Conservation (phyloP, 441 rosid species). For the Pelargonium fulgidum region DNA sequence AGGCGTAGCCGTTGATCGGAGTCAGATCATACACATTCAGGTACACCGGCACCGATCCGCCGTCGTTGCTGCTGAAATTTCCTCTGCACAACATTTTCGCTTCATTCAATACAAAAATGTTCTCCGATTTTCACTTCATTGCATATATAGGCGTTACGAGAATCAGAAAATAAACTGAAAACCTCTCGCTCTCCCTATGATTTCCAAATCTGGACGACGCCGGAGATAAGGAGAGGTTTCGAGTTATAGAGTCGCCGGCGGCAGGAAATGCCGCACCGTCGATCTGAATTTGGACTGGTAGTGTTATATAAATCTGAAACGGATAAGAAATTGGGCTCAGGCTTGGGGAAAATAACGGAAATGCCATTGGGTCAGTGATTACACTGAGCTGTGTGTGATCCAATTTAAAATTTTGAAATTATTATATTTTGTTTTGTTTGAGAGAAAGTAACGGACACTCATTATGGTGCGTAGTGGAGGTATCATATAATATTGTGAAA, state of each 20-base stretch:
- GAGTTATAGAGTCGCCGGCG: conserved; percentile 27
- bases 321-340: not conserved
- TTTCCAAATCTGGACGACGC: conserved; percentile 14
- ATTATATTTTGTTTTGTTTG: not conserved
- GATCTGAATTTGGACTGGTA: not conserved
- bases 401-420: conserved; percentile 9
- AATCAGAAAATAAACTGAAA: not conserved
- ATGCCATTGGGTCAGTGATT: not conserved
- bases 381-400: conserved; percentile 11
- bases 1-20: conserved; percentile 84
- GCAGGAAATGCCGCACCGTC: conserved; percentile 30
- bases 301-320: not conserved
- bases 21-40: conserved; percentile 96
- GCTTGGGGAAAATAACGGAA: not conserved
- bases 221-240: conserved; percentile 41
- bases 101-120: not conserved
- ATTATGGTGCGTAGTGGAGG: conserved; percentile 32
- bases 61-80: conserved; percentile 35
- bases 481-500: conserved; percentile 17
- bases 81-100: conserved; percentile 60
- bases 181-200: not conserved
- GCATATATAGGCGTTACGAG: not conserved
- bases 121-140: not conserved
- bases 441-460: conserved; percentile 30
- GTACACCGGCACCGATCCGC: conserved; percentile 78